These are phyloP conservation scores for Saccharomyces hybrid DNA, from an alignment of 1,139 yeast species.

Conservation along the genomic window DNA sequence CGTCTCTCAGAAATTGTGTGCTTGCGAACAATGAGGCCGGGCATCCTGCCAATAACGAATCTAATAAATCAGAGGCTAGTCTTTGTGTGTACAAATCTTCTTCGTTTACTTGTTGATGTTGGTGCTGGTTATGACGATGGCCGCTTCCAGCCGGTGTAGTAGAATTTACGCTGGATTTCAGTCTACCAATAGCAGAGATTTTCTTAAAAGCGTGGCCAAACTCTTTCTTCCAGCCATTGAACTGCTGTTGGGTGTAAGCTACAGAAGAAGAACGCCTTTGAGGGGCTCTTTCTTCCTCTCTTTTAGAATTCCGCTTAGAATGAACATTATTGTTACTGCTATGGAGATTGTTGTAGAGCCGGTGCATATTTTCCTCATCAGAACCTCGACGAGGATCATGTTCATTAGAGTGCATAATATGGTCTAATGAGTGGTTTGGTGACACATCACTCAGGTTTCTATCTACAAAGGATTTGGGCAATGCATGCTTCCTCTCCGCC, in stretches of 20 bases:
- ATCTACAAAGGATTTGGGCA: background rate
- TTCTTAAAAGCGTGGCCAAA: slow-evolving; percentile 26
- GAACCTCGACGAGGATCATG: background rate
- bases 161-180: slow-evolving; percentile 9
- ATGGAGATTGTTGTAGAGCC: background rate
- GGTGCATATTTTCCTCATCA: background rate
- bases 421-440: background rate
- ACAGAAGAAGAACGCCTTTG: slow-evolving; percentile 7
- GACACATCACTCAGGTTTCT: background rate
- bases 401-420: background rate
- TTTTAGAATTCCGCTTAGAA: background rate
- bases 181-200: slow-evolving; percentile 22
- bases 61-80: slow-evolving; percentile 58
- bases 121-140: slow-evolving; percentile 1
- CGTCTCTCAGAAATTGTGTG: slow-evolving; percentile 69
- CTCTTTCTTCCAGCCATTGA: slow-evolving; percentile 28
- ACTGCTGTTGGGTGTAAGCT: slow-evolving; percentile 3
- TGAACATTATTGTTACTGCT: background rate
- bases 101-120: slow-evolving; percentile 9
- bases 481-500: background rate
- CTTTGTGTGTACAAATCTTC: slow-evolving; percentile 28
- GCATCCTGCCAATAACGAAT: slow-evolving; percentile 61
- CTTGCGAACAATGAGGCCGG: slow-evolving; percentile 77
- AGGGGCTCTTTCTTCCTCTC: slow-evolving; percentile 8
- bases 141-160: slow-evolving; percentile 4